Conservation (phyloP, 2,329 filamentous ascomycete genomes). For the Trichophyton equinum region DNA sequence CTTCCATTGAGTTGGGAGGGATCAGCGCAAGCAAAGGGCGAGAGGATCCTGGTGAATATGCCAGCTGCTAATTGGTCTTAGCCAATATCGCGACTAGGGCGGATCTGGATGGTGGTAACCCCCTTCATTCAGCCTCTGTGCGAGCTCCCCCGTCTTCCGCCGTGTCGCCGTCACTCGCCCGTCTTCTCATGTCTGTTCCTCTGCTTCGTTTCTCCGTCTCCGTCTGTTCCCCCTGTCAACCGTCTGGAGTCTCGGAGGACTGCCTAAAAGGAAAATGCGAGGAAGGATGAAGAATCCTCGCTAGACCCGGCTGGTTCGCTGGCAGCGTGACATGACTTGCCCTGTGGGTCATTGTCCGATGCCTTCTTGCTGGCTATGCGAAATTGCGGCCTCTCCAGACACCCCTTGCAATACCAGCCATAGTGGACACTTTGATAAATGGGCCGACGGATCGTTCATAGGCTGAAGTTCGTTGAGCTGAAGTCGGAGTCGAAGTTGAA, state of each 20-base stretch:
- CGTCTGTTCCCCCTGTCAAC: background rate
- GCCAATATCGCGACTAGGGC: conserved; percentile 1
- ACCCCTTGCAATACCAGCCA: background rate
- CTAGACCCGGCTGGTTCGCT: background rate
- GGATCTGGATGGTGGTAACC: conserved; percentile 4
- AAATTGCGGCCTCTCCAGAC: background rate
- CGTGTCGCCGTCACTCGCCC: background rate
- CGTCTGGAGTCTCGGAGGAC: background rate
- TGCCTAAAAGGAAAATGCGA: conserved; percentile 1
- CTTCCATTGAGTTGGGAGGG: background rate
- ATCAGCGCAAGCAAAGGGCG: conserved; percentile 99
- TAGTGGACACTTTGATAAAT: background rate
- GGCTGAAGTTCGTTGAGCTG: background rate
- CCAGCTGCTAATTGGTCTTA: background rate
- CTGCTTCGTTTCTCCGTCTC: too few relatives aligned
- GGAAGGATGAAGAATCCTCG: conserved; percentile 2
- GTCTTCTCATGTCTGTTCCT: background rate
- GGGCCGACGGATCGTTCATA: background rate
- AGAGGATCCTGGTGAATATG: conserved; percentile 88
- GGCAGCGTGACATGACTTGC: background rate
- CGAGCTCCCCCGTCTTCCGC: background rate
- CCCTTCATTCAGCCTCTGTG: background rate
- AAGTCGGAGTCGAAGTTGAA: background rate
- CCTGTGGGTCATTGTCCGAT: background rate
- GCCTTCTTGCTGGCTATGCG: background rate